These are phyloP conservation scores for Solanum dulcamara DNA, from an alignment of 257 asterid genomes.

Conservation along the genomic window DNA sequence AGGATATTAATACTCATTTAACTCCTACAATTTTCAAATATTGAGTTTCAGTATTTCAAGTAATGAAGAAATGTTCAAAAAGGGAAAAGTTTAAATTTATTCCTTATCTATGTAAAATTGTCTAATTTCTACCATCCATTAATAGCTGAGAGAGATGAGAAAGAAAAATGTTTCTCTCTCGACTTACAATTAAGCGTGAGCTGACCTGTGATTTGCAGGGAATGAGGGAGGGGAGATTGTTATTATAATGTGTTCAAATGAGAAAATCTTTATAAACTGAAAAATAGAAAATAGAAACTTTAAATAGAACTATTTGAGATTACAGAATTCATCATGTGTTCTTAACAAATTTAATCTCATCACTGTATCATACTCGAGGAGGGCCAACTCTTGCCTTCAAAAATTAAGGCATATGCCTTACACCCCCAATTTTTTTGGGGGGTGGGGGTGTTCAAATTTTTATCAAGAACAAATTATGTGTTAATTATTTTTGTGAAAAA, in stretches of 20 bases:
- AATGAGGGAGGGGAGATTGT: neutral
- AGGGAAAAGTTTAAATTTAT: neutral
- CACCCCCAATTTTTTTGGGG: too few relatives aligned
- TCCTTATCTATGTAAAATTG: neutral
- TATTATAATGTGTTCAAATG: too few relatives aligned
- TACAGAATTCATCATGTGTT: too few relatives aligned
- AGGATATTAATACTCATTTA: neutral
- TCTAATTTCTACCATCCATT: neutral
- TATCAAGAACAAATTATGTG: too few relatives aligned
- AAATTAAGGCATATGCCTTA: too few relatives aligned
- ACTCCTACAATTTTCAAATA: neutral
- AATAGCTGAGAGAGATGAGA: neutral
- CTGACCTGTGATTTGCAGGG: neutral
- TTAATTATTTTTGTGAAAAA: too few relatives aligned
- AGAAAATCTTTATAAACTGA: accelerated
- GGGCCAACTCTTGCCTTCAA: too few relatives aligned
- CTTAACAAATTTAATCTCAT: too few relatives aligned
- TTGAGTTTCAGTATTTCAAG: neutral
- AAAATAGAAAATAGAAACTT: too few relatives aligned
- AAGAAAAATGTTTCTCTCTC: neutral
- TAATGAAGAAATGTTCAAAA: neutral
- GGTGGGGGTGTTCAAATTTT: too few relatives aligned
- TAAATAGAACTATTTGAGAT: neutral
- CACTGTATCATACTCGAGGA: too few relatives aligned
- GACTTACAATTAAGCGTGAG: neutral